phyloP scores from a whole-genome alignment of 83 land plant genomes.

The Larix sibirica region DNA sequence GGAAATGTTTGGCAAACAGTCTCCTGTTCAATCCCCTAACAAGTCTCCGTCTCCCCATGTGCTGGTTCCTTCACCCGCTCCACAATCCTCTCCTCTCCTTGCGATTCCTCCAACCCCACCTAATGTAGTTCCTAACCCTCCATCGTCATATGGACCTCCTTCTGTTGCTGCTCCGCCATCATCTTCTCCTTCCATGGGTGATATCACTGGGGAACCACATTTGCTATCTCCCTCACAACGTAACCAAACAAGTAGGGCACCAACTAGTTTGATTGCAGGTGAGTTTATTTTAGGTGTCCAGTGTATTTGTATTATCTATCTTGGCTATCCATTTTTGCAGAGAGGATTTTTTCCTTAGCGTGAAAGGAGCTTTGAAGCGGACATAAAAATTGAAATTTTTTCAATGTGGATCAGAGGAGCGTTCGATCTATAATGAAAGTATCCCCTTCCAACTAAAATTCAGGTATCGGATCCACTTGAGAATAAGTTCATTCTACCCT shows the following conservation, averaged over 20 bases:
- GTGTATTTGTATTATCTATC: constrained; percentile 6
- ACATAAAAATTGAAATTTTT: no score
- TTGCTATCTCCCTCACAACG: neutral
- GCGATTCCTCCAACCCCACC: constrained; percentile 13
- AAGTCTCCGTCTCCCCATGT: constrained; percentile 16
- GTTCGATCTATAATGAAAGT: no score
- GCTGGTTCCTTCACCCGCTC: constrained; percentile 13
- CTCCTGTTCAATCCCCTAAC: constrained; percentile 6
- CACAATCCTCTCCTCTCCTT: constrained; percentile 2
- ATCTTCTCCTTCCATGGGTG: neutral
- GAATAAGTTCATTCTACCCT: no score
- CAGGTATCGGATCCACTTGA: neutral
- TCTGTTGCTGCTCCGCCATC: neutral
- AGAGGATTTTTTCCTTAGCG: neutral
- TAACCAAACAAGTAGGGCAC: neutral
- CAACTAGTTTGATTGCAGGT: neutral
- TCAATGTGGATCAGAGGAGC: no score
- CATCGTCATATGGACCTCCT: constrained; percentile 1
- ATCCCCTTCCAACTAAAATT: no score
- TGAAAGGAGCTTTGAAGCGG: no score
- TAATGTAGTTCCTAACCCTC: constrained; percentile 8
- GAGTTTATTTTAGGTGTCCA: constrained; percentile 1
- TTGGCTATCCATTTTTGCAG: constrained; percentile 8
- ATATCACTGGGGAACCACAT: neutral
- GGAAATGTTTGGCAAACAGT: constrained; percentile 48